These are phyloP conservation scores for Tuber umbilicatum DNA, from an alignment of 495 filamentous ascomycete genomes.

Conservation along the genomic window DNA sequence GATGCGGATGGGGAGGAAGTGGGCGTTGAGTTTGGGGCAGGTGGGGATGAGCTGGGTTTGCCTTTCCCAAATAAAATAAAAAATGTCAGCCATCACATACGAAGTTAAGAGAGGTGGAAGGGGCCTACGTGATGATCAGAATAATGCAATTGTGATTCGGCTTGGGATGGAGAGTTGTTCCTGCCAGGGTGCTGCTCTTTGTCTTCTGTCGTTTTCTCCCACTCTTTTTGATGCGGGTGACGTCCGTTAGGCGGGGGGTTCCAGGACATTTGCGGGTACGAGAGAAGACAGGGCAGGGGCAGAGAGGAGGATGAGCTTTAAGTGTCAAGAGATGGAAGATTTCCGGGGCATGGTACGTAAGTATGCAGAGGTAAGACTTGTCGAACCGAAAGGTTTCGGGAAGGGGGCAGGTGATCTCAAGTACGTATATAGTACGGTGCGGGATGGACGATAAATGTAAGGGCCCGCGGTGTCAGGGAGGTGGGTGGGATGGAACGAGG, in stretches of 20 bases:
- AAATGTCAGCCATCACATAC: conserved; percentile 16
- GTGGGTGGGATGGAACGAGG: not conserved
- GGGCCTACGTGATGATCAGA: conserved; percentile 1
- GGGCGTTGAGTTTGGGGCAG: conserved; percentile 21
- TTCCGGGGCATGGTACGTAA: conserved; percentile 34
- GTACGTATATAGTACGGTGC: conserved; percentile 12
- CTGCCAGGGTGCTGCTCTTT: conserved; percentile 30
- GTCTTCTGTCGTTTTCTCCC: conserved; percentile 29
- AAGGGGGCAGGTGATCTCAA: conserved; percentile 34
- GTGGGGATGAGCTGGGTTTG: conserved; percentile 10
- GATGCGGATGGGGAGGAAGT: conserved; percentile 14
- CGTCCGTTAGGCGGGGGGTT: conserved; percentile 35
- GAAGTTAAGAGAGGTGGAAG: not conserved
- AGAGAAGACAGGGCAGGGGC: conserved; percentile 16
- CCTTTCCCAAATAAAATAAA: not conserved
- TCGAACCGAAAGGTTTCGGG: conserved; percentile 30
- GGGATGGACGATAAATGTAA: conserved; percentile 31
- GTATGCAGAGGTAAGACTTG: conserved; percentile 33
- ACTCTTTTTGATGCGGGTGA: conserved; percentile 36
- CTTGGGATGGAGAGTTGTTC: not conserved
- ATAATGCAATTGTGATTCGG: conserved; percentile 4
- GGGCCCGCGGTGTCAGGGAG: conserved; percentile 26
- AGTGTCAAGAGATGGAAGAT: conserved; percentile 29
- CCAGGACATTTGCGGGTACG: conserved; percentile 40
- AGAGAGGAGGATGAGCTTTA: conserved; percentile 32